Conservation (phyloP, 345 rosid genomes). For the Populus ilicifolia region DNA sequence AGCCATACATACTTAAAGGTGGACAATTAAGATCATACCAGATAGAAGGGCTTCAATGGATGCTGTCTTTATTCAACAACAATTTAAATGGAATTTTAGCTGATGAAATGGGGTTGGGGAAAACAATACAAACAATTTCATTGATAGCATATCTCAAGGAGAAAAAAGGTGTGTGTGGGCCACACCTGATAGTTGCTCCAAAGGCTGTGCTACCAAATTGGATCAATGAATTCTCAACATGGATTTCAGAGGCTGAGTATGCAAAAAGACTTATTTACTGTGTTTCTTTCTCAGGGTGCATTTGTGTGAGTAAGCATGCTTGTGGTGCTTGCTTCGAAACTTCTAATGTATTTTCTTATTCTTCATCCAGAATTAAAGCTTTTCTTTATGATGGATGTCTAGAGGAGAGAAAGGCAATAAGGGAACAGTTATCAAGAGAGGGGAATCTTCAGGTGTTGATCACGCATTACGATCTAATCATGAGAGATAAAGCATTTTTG, state of each 20-base stretch:
- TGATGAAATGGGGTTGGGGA: constrained; percentile 99
- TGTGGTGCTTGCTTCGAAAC: constrained; percentile 5
- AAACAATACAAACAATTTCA: constrained; percentile 95
- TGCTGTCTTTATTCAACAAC: constrained; percentile 95
- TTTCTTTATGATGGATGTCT: constrained; percentile 94
- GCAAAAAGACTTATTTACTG: neutral
- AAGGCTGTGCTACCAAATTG: constrained; percentile 98
- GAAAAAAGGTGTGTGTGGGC: constrained; percentile 79
- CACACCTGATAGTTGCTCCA: constrained; percentile 98
- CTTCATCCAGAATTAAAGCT: constrained; percentile 66
- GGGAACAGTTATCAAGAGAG: constrained; percentile 63
- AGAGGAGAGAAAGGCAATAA: constrained; percentile 89
- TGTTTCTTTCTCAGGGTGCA: constrained; percentile 4
- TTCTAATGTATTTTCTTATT: constrained; percentile 21
- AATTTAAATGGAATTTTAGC: constrained; percentile 97
- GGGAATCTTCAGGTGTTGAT: constrained; percentile 78
- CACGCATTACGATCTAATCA: constrained; percentile 95
- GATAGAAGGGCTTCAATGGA: constrained; percentile 99
- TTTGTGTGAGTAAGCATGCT: neutral
- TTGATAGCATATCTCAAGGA: constrained; percentile 85
- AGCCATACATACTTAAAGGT: constrained; percentile 85
- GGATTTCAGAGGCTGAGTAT: constrained; percentile 77
- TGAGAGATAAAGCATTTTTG: constrained; percentile 92
- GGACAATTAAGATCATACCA: constrained; percentile 93
- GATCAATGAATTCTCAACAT: constrained; percentile 86